Base-by-base conservation (phyloP, 164 flowering plant genomes). In the Akebia trifoliata region DNA sequence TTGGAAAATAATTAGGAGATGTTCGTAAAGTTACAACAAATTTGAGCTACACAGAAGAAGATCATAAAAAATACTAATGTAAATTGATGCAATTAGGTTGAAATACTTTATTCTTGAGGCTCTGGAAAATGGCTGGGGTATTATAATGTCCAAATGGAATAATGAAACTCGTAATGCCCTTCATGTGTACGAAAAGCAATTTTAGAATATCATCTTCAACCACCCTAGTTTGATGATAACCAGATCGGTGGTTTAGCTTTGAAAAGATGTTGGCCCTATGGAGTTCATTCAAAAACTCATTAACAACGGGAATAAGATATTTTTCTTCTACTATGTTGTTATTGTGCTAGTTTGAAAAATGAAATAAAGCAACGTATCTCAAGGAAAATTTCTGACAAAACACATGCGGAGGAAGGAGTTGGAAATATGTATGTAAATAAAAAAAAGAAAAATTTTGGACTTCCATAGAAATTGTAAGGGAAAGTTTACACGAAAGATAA, bases 251-350 rank as follows among this genome's bases (percentile, higher is more conserved):
- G 34, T 50, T 35, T 4, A 28, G 32, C 17, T 50, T 50, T 25
- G 21, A 26, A 17, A 29, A 50, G 5, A 50, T 29, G 6, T 18
- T 10, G 1, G 35, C n/a, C 8, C 54, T 35, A 50, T 50, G 36
- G 31, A 50, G 34, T 9, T 50, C 54, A 30, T 50, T 35, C 20
- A 50, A n/a, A 12, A 50, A 15, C 15, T 50, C 36, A 12, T 50
- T 20, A 3, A 50, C 34, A 14, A 26, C 29, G 15, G 36, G 54
- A 14, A 50, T 50, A 2, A 21, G 54, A 6, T 25, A 50, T 26
- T 30, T 5, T 26, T 50, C 32, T n/a, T n/a, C 5, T 11, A 50
- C 22, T 1, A 20, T 50, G 17, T 14, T 50, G 8, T 14, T 30
- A 30, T 50, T 50, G 18, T n/a, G n/a, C n/a, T n/a, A n/a, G n/a